A percentile compares a stretch with the other conserved stretches of the same genome.
phyloP scores from a whole-genome alignment of 805 yeast species.

The Ogataea methanolica region DNA sequence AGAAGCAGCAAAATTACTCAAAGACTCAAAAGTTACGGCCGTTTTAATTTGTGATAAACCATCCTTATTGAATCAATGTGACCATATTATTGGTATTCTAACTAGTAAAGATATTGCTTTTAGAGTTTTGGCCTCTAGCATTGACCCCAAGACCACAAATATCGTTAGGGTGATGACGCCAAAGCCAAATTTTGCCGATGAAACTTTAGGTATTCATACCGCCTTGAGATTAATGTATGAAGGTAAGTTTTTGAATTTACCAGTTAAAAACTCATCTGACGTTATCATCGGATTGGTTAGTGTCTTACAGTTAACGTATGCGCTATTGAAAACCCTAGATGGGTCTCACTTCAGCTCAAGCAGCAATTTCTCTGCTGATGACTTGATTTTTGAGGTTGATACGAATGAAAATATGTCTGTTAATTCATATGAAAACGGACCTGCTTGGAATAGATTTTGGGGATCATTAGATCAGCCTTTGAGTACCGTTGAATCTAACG shows the following conservation, averaged over 20 bases:
- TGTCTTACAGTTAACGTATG: constrained; percentile 39
- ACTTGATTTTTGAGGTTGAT: constrained; percentile 28
- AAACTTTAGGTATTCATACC: constrained; percentile 34
- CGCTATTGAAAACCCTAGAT: constrained; percentile 34
- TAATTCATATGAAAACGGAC: constrained; percentile 20
- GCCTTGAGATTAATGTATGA: constrained; percentile 44
- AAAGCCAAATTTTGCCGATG: constrained; percentile 41
- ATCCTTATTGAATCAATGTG: constrained; percentile 16
- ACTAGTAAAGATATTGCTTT: constrained; percentile 43
- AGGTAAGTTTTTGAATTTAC: constrained; percentile 41
- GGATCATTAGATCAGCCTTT: constrained; percentile 28
- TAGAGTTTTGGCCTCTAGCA: constrained; percentile 34
- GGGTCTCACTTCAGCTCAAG: constrained; percentile 18
- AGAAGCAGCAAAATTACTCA: constrained; percentile 37
- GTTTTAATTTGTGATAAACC: constrained; percentile 32
- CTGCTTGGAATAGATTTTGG: constrained; percentile 32
- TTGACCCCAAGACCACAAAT: constrained; percentile 33
- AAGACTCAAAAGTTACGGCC: constrained; percentile 36
- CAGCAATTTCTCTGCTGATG: constrained; percentile 27
- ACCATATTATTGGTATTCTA: constrained; percentile 39
- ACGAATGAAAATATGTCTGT: constrained; percentile 7
- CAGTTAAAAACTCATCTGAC: constrained; percentile 30
- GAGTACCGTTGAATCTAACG: constrained; percentile 21
- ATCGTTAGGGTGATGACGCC: constrained; percentile 42
- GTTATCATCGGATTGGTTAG: constrained; percentile 38